Conservation (phyloP, 306 rosid genomes). For the Cucurbita maxima region DNA sequence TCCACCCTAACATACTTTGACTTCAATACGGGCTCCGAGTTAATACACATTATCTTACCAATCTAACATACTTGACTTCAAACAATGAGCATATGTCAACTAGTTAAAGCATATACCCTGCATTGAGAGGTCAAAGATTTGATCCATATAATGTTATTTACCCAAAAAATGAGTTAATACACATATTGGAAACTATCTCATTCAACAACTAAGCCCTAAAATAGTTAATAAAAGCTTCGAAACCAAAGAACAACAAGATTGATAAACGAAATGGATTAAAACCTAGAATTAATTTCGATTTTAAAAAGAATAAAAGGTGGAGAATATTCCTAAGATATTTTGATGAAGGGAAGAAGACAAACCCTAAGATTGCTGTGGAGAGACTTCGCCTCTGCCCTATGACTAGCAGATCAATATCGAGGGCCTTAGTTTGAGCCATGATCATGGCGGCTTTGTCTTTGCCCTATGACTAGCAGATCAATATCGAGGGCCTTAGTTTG, state of each 20-base stretch:
- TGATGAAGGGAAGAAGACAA: background rate
- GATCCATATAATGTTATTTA: too few species aligned
- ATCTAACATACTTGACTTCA: background rate
- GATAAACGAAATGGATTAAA: background rate
- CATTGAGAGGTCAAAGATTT: too few species aligned
- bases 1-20: background rate
- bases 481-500: constrained; percentile 23
- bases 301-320: too few species aligned
- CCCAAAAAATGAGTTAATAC: background rate
- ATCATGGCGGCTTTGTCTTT: constrained; percentile 40
- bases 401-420: constrained; percentile 41
- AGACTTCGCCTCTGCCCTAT: constrained; percentile 55
- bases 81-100: too few species aligned
- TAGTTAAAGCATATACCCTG: too few species aligned
- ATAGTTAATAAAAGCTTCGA: background rate
- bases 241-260: background rate
- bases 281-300: background rate
- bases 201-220: background rate
- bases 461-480: constrained; percentile 43
- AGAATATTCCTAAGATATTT: background rate
- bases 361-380: constrained; percentile 59
- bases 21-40: background rate
- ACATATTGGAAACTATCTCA: background rate
- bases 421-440: constrained; percentile 21
- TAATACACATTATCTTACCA: background rate